A percentile compares a stretch with the other conserved stretches of the same genome.
These are phyloP conservation scores for Kodamaea alishanica DNA, from an alignment of 1,139 yeast species.

Conservation along the genomic window DNA sequence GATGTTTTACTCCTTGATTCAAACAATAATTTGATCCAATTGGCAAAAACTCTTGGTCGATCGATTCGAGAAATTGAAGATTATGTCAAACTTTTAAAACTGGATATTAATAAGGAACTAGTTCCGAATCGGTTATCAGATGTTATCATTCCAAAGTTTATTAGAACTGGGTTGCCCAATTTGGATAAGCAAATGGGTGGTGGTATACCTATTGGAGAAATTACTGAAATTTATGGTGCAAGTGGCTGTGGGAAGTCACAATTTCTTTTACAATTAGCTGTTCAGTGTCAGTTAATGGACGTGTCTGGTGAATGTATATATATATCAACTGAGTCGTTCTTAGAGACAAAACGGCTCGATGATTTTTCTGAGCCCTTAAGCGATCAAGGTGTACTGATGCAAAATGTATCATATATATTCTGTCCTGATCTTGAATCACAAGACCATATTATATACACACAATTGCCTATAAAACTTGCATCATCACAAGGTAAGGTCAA, in stretches of 20 bases:
- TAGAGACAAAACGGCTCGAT: conserved; percentile 60
- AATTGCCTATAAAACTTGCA: conserved; percentile 56
- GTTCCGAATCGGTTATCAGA: background rate
- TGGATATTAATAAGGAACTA: too few species aligned
- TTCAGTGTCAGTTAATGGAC: conserved; percentile 48
- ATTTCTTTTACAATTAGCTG: conserved; percentile 59
- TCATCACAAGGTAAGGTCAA: conserved; percentile 37
- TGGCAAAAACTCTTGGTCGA: conserved; percentile 45
- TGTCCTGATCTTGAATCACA: conserved; percentile 70
- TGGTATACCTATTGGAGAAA: conserved; percentile 62
- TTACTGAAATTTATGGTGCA: conserved; percentile 82
- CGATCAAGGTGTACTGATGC: conserved; percentile 32
- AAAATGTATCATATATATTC: conserved; percentile 56
- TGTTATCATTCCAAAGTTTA: too few species aligned
- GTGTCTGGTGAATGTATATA: conserved; percentile 46
- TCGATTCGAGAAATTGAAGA: conserved; percentile 45
- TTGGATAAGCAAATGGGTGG: conserved; percentile 62
- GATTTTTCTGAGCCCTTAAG: conserved; percentile 23
- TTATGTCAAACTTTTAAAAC: conserved; percentile 30
- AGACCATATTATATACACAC: conserved; percentile 70
- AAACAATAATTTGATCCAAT: conserved; percentile 15
- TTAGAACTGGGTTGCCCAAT: conserved; percentile 58
- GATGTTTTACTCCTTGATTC: conserved; percentile 20
- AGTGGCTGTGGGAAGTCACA: conserved; percentile 87
- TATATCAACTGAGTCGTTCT: conserved; percentile 71